These are phyloP conservation scores for Neofusicoccum kwambonambiense DNA, from an alignment of 2,329 filamentous ascomycete species.

Conservation along the genomic window DNA sequence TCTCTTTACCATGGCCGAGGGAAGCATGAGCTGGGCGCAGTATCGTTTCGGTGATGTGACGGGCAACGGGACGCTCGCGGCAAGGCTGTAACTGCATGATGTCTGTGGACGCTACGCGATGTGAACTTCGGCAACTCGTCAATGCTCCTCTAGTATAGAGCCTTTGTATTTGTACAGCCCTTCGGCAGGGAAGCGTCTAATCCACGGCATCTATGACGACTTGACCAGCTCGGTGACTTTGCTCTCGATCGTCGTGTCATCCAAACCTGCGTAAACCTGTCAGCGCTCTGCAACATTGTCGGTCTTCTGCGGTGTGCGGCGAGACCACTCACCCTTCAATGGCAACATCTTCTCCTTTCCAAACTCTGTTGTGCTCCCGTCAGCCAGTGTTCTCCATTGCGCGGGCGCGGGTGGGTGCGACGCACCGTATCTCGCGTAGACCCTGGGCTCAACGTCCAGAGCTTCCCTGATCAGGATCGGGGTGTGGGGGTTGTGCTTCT, in stretches of 20 bases:
- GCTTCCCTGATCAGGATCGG: slow-evolving; percentile 96
- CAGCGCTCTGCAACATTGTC: slow-evolving; percentile 10
- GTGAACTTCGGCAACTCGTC: neutral
- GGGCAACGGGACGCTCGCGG: neutral
- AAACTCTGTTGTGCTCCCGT: slow-evolving; percentile 49
- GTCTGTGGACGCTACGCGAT: neutral
- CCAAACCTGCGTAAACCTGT: slow-evolving; percentile 51
- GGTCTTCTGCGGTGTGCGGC: neutral
- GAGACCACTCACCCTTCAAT: slow-evolving; percentile 52
- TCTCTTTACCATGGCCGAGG: slow-evolving; percentile 50
- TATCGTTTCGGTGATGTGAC: slow-evolving; percentile 48
- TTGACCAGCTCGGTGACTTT: slow-evolving; percentile 65
- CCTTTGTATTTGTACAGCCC: slow-evolving; percentile 10
- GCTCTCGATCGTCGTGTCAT: slow-evolving; percentile 69
- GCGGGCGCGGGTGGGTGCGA: slow-evolving; percentile 27
- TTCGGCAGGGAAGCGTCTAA: neutral
- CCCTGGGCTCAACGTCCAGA: slow-evolving; percentile 74
- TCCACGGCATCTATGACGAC: slow-evolving; percentile 19
- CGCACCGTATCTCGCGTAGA: slow-evolving; percentile 90
- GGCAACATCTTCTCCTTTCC: slow-evolving; percentile 67
- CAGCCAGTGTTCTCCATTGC: neutral
- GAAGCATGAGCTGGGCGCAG: slow-evolving; percentile 56
- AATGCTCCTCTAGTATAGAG: neutral
- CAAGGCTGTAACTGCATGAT: neutral
- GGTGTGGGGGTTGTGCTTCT: slow-evolving; percentile 93